phyloP scores from a whole-genome alignment of 1,284 basidiomycete species.

The Puccinia polysora region DNA sequence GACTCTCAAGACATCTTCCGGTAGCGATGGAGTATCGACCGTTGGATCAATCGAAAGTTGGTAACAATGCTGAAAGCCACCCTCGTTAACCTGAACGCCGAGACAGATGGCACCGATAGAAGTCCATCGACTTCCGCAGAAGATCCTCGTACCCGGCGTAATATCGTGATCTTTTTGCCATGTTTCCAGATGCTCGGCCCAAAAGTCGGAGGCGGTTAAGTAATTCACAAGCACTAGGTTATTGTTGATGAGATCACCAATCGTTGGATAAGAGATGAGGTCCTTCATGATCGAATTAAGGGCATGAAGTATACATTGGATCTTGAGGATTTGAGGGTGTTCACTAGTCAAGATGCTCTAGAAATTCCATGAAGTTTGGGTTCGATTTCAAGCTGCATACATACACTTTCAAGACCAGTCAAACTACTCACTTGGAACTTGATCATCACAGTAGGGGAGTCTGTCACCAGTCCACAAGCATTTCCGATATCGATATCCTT shows the following conservation, averaged over 20 bases:
- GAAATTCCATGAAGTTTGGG: background rate
- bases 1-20: background rate
- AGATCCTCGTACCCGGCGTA: background rate
- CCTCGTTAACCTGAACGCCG: background rate
- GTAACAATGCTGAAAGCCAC: background rate
- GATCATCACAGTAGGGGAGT: constrained; percentile 1
- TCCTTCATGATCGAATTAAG: background rate
- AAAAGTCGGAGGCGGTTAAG: background rate
- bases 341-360: background rate
- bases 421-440: constrained; percentile 4
- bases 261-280: background rate
- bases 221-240: constrained; percentile 5
- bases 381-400: background rate
- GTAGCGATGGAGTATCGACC: background rate
- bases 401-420: background rate
- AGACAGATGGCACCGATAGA: background rate
- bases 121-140: background rate
- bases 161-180: background rate
- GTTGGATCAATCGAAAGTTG: background rate
- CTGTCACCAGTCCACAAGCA: background rate
- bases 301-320: background rate
- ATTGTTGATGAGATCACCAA: background rate
- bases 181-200: background rate
- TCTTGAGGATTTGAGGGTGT: background rate
- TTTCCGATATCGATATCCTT: background rate